Evolutionary conservation across 176 grass and related monocot species (phyloP).

Genomic region (Triticum urartu): DNA sequence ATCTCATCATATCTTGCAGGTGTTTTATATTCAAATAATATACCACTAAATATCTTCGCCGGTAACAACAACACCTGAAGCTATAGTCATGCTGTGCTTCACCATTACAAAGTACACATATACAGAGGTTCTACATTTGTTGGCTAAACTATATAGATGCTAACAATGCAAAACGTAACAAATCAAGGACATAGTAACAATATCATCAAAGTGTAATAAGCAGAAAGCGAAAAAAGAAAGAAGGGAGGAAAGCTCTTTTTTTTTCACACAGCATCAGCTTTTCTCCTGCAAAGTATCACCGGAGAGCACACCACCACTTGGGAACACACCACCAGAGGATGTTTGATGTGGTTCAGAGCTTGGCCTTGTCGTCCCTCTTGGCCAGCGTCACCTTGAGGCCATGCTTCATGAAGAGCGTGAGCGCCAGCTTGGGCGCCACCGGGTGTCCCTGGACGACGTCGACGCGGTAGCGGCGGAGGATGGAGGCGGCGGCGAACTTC

Average conservation of each 20-base stretch:
- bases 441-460: conserved; percentile 61
- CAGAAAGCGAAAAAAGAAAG: not conserved
- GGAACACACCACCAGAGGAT: not conserved
- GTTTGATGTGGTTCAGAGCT: conserved; percentile 19
- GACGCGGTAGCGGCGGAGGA: conserved; percentile 70
- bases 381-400: conserved; percentile 75
- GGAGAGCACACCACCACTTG: not conserved
- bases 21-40: not conserved
- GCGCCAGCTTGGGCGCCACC: conserved; percentile 76
- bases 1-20: not conserved
- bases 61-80: conserved; percentile 13
- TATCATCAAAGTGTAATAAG: not conserved
- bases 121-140: conserved; percentile 28
- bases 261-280: not conserved
- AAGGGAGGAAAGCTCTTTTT: not conserved
- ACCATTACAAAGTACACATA: conserved; percentile 26
- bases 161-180: conserved; percentile 12
- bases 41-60: conserved; percentile 1
- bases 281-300: not conserved
- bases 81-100: not conserved
- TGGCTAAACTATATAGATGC: conserved; percentile 25
- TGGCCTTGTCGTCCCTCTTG: conserved; percentile 54
- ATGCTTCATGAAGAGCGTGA: conserved; percentile 97
- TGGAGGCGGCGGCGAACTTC: conserved; percentile 83
- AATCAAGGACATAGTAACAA: conserved; percentile 11